Conservation (phyloP, 2,329 filamentous ascomycete species). For the Didymella segeticola region DNA sequence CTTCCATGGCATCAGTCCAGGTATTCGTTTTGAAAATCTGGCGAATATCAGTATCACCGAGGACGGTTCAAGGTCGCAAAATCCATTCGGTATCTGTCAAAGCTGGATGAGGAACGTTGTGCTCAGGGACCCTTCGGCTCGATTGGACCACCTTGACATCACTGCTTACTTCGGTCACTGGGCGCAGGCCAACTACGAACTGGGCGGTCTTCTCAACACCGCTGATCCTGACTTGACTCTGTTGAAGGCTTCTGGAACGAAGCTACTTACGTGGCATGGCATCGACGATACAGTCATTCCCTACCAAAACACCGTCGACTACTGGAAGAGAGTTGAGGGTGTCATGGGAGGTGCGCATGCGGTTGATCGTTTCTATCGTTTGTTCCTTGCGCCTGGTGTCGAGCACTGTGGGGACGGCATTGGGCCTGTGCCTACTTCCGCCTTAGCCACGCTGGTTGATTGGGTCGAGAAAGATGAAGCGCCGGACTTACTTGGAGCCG, state of each 20-base stretch:
- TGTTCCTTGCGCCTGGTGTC: constrained; percentile 42
- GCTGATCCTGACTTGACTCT: constrained; percentile 34
- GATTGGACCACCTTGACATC: constrained; percentile 25
- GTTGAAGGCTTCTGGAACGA: constrained; percentile 31
- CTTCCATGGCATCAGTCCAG: constrained; percentile 21
- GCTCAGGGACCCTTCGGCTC: constrained; percentile 20
- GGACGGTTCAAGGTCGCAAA: constrained; percentile 26
- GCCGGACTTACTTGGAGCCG: constrained; percentile 33
- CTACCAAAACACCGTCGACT: constrained; percentile 33
- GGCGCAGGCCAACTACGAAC: constrained; percentile 27
- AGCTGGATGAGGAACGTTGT: constrained; percentile 30
- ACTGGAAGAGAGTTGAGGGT: constrained; percentile 31
- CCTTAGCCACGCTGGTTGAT: constrained; percentile 28
- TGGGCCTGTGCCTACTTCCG: constrained; percentile 27
- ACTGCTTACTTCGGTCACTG: constrained; percentile 23
- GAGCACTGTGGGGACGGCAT: constrained; percentile 31
- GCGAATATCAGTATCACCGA: constrained; percentile 20
- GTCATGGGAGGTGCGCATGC: constrained; percentile 32
- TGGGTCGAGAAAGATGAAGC: constrained; percentile 40
- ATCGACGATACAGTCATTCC: constrained; percentile 35
- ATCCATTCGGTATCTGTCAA: constrained; percentile 24
- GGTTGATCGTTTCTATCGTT: constrained; percentile 38
- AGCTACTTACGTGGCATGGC: constrained; percentile 41
- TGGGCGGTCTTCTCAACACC: constrained; percentile 30
- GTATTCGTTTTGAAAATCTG: constrained; percentile 20